Percentiles rank a stretch among this genome's conserved stretches.
Conservation (phyloP, 2,329 filamentous ascomycete genomes). For the Penicillium sp. region DNA sequence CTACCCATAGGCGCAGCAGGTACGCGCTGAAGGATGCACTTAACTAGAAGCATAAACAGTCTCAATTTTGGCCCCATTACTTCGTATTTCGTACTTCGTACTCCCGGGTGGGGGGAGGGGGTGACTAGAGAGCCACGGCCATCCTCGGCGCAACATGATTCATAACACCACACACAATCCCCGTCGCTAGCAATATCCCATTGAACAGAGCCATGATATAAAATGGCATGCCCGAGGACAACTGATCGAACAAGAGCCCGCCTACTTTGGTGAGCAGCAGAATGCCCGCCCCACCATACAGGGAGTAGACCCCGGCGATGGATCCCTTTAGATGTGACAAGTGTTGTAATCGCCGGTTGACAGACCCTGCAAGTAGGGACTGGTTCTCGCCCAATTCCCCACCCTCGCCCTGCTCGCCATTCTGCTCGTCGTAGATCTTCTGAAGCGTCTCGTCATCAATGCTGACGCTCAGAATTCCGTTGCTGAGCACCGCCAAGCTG, state of each 20-base stretch:
- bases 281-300: constrained; percentile 88
- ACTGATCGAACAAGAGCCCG: constrained; percentile 79
- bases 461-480: constrained; percentile 67
- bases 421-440: constrained; percentile 20
- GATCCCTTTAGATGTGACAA: constrained; percentile 79
- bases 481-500: constrained; percentile 84
- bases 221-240: constrained; percentile 79
- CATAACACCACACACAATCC: constrained; percentile 34
- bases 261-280: constrained; percentile 89
- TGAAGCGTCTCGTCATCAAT: constrained; percentile 19
- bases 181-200: constrained; percentile 62
- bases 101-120: background rate
- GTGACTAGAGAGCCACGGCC: constrained; percentile 6
- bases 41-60: background rate
- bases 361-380: constrained; percentile 32
- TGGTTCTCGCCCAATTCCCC: constrained; percentile 31
- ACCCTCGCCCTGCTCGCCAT: constrained; percentile 10
- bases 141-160: constrained; percentile 24
- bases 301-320: constrained; percentile 91
- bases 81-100: background rate
- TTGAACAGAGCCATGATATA: constrained; percentile 95
- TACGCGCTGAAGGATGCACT: background rate
- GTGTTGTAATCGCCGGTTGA: constrained; percentile 33
- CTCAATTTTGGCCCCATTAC: constrained; percentile 3
- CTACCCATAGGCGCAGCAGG: background rate